phyloP scores from a whole-genome alignment of 805 yeast genomes.

The Lipomyces spencermartinsiae region DNA sequence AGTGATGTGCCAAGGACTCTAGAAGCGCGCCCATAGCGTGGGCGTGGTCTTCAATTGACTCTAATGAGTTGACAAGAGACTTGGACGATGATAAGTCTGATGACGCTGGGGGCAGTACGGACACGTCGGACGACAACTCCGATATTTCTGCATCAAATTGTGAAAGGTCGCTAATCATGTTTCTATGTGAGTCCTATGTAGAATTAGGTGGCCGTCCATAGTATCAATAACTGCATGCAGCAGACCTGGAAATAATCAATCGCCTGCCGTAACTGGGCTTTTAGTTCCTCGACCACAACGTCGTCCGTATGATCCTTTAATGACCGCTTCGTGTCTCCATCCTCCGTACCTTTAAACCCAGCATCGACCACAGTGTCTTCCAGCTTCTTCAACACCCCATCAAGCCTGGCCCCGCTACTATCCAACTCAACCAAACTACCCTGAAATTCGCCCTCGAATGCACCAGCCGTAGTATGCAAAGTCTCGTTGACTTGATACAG shows the following conservation, averaged over 20 bases:
- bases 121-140: conserved; percentile 43
- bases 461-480: conserved; percentile 34
- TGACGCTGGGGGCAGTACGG: conserved; percentile 17
- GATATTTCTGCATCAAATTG: conserved; percentile 45
- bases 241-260: conserved; percentile 45
- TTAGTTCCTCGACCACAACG: conserved; percentile 47
- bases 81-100: not conserved
- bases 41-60: conserved; percentile 52
- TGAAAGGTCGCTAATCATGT: conserved; percentile 40
- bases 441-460: conserved; percentile 42
- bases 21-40: conserved; percentile 72
- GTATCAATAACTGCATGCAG: no score
- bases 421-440: conserved; percentile 46
- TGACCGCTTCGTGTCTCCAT: conserved; percentile 29
- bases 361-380: conserved; percentile 49
- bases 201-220: not conserved
- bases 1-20: conserved; percentile 77
- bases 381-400: conserved; percentile 46
- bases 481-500: conserved; percentile 46
- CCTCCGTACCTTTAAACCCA: conserved; percentile 40
- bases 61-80: conserved; percentile 24
- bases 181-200: conserved; percentile 13
- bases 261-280: conserved; percentile 44
- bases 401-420: conserved; percentile 45
- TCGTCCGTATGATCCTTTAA: conserved; percentile 59